Conservation (phyloP, 1,139 yeast species). For the Debaryomycetaceae sp. region DNA sequence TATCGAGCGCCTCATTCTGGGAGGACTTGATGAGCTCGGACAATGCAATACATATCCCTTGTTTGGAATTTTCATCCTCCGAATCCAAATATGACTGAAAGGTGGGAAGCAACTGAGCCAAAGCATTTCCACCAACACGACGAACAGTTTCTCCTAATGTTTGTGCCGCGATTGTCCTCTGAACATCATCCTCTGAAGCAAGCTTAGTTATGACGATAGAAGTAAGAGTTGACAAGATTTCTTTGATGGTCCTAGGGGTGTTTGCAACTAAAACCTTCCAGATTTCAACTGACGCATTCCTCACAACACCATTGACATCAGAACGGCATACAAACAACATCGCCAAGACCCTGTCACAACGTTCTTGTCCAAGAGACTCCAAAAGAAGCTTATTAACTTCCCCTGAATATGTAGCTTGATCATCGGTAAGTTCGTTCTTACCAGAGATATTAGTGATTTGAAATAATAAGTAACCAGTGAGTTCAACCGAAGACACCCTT, state of each 20-base stretch:
- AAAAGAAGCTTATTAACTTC: slow-evolving; percentile 67
- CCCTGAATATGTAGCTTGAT: slow-evolving; percentile 51
- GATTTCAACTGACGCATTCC: slow-evolving; percentile 89
- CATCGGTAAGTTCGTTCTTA: slow-evolving; percentile 63
- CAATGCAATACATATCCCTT: slow-evolving; percentile 94
- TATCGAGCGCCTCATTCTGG: slow-evolving; percentile 54
- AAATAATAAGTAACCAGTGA: slow-evolving; percentile 93
- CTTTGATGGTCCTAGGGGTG: slow-evolving; percentile 95
- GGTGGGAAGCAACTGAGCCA: slow-evolving; percentile 82
- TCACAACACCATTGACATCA: slow-evolving; percentile 82
- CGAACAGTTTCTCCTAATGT: slow-evolving; percentile 94
- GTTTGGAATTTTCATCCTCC: slow-evolving; percentile 75
- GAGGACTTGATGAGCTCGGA: slow-evolving; percentile 82
- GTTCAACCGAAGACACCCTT: slow-evolving; percentile 89
- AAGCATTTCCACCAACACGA: slow-evolving; percentile 88
- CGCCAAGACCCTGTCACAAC: slow-evolving; percentile 84
- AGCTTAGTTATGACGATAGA: slow-evolving; percentile 75
- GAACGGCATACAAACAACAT: slow-evolving; percentile 89
- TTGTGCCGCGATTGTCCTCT: slow-evolving; percentile 87
- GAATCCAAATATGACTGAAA: slow-evolving; percentile 64
- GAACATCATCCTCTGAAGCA: slow-evolving; percentile 75
- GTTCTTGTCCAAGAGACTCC: slow-evolving; percentile 79
- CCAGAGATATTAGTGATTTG: slow-evolving; percentile 90
- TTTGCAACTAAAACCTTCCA: slow-evolving; percentile 97
- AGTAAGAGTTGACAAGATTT: slow-evolving; percentile 81